Base-by-base conservation (phyloP, 2,329 filamentous ascomycete genomes). In the Trichophaea hybrida region DNA sequence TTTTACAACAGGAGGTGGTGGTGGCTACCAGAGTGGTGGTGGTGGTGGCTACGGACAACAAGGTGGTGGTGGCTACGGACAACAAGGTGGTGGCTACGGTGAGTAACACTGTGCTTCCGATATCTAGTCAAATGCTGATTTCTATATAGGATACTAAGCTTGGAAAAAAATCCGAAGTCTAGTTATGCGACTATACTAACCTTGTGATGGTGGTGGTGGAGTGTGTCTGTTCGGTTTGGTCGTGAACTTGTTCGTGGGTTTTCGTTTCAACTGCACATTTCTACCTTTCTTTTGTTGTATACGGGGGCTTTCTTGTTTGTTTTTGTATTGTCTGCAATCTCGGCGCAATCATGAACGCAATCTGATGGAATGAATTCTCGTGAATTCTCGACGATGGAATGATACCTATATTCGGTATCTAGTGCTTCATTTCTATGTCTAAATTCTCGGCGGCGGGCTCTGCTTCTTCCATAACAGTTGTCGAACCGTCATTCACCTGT, bases 1-100 rank as follows among this genome's bases (percentile, higher is more conserved):
- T 24, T 24, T 24, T 24, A 24, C 24, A 24, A 24, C 24, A 59
- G 53, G 31, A 48, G 43, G 34, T 6, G 33, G 63, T 63, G 72
- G 75, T 65, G 74, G 74, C 62, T 75, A 75, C 66, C 74, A 72
- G 59, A 72, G 72, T 57, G 69, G 69, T 49, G 66, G 69, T 49
- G 64, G 57, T 12, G 61, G 65, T 57, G 68, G 68, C 48, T 66
- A 68, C 50, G 64, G 57, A n/a, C n/a, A n/a, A n/a, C n/a, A n/a
- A n/a, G 61, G 65, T 52, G 40, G 59, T 66, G 65, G 69, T 63
- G 65, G 65, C 55, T 68, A 65, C 43, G 12, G 52, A 10, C n/a
- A n/a, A 12, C 32, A 37, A 5, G 35, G 44, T 6, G 35, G 37
- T 15, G 35, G 46, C 15, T 32, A 62, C 15, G 58, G 60, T 48